These are phyloP conservation scores for Coelastrella sp. DNA, from an alignment of 139 green algal species.

Conservation along the genomic window DNA sequence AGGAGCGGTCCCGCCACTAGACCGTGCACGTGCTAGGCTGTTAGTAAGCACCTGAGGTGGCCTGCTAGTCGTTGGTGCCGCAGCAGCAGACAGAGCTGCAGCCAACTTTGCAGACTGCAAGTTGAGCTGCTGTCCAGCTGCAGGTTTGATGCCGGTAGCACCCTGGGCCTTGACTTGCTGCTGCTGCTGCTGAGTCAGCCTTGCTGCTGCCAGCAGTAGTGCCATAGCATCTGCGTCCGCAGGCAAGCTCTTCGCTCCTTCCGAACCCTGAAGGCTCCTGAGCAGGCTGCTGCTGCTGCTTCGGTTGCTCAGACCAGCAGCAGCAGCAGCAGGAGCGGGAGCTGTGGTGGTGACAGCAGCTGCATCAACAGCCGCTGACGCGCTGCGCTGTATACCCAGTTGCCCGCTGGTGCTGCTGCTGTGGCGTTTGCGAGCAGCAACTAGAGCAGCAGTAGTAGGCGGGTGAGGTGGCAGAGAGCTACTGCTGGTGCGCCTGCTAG, in stretches of 20 bases:
- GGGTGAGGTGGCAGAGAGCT: neutral
- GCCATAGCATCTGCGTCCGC: neutral
- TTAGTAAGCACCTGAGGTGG: neutral
- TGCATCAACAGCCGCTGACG: neutral
- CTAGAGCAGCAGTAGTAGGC: neutral
- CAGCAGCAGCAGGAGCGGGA: neutral
- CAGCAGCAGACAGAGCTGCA: too few species aligned
- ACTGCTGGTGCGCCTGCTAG: neutral
- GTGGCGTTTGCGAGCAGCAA: neutral
- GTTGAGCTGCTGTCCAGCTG: neutral
- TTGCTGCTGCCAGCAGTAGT: neutral
- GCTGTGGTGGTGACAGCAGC: neutral
- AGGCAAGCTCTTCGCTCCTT: neutral
- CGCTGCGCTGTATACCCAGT: neutral
- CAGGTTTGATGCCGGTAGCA: neutral
- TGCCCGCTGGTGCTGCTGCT: slow-evolving; percentile 13
- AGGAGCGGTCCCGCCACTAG: neutral
- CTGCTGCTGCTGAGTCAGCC: too few species aligned
- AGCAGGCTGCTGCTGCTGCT: neutral
- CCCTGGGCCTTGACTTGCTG: neutral
- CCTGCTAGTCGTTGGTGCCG: neutral
- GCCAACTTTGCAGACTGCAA: too few species aligned
- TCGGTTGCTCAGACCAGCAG: neutral
- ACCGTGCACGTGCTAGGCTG: neutral
- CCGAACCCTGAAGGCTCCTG: neutral